phyloP scores from a whole-genome alignment of 805 yeast species.

The Metschnikowia vanudenii region DNA sequence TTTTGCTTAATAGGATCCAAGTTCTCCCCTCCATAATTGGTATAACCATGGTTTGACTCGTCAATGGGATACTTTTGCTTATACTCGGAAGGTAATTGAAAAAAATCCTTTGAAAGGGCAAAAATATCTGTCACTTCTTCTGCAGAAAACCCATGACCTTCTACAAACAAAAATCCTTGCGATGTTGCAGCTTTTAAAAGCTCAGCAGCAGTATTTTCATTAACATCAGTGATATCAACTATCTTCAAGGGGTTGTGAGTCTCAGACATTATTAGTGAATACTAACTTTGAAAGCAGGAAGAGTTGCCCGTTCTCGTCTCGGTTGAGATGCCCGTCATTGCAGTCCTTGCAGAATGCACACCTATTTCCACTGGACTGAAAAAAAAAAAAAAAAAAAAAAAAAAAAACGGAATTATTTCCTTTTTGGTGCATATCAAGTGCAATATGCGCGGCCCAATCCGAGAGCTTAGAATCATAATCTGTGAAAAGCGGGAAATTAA shows the following conservation, averaged over 20 bases:
- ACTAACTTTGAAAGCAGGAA: neutral
- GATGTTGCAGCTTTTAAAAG: constrained; percentile 58
- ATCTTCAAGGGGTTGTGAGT: constrained; percentile 49
- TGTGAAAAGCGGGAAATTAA: too few relatives aligned
- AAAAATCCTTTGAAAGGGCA: constrained; percentile 49
- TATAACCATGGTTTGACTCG: constrained; percentile 59
- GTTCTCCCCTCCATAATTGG: constrained; percentile 53
- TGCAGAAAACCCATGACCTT: constrained; percentile 63
- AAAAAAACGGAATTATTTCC: neutral
- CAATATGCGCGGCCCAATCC: too few relatives aligned
- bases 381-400: too few relatives aligned
- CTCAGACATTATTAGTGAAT: constrained; percentile 1
- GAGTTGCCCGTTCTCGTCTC: neutral
- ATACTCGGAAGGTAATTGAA: constrained; percentile 48
- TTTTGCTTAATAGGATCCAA: constrained; percentile 36
- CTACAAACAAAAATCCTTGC: constrained; percentile 65
- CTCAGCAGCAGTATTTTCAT: constrained; percentile 45
- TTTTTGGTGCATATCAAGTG: neutral
- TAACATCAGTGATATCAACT: constrained; percentile 53
- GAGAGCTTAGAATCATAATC: too few relatives aligned
- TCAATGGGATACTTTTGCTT: constrained; percentile 53
- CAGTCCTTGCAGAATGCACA: neutral
- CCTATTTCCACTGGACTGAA: neutral
- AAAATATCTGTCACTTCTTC: constrained; percentile 53
- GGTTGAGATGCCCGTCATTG: neutral